Base-by-base conservation (phyloP, 345 rosid species). In the Citrus trifoliata region DNA sequence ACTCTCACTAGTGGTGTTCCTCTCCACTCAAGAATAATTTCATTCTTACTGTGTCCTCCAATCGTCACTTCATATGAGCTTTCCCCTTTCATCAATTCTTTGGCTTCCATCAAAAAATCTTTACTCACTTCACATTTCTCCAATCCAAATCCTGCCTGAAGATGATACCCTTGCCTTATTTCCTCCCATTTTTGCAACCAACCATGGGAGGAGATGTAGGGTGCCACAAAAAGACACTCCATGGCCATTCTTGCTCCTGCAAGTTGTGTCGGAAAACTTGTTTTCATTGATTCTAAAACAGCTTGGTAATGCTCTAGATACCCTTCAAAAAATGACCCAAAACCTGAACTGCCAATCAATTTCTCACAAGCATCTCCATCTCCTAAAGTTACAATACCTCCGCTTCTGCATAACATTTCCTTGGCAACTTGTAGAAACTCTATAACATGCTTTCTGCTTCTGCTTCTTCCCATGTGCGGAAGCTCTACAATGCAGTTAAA, bases 11-110 rank as follows among this genome's bases (percentile, higher is more conserved):
- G 38, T 3, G 85, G 82, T 33, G 74, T 80, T 68, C 86, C 87
- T 55, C 70, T 81, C 89, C 88, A 86, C 27, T 80, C 88, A 78
- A 88, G 79, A 67, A 80, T 76, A 70, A 89, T 81, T 77, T 84
- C 88, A 33, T 86, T 87, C 68, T 76, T 77, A 12, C 38, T 21
- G 1, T 79, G 13, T 67, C 87, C 91, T 59, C 84, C 89, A 59
- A 78, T 61, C 13, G 61, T 85, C 78, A 88, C 89, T n/a, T 67
- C 84, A 61, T 79, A 90, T n/a, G 35, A 65, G 48, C 75, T 76
- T 21, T 76, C 79, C 42, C 76, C 86, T 58, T 27, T 77, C 82
- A 80, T 85, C 79, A 84, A 61, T 76, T 85, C 90, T 78, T 58
- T 79, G 22, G 83, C 88, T 80, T 90, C 92, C 72, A 53, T 85